Evolutionary conservation across 805 yeast genomes (phyloP).

Genomic region (Candida xiaguanensis): DNA sequence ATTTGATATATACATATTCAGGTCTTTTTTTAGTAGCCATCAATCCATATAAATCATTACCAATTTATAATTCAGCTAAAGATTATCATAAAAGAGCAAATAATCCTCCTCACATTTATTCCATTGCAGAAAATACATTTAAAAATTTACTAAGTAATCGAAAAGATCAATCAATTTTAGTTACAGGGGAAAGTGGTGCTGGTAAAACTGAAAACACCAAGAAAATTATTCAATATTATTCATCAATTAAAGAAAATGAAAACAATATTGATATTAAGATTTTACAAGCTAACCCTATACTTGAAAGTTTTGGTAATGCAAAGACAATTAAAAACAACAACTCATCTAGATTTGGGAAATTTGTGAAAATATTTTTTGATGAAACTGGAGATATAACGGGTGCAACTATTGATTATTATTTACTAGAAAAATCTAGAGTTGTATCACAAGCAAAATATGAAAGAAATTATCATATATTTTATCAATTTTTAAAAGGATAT

Average conservation of each 20-base stretch:
- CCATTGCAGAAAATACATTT: conserved; percentile 78
- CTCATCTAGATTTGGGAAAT: conserved; percentile 95
- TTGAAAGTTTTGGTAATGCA: conserved; percentile 96
- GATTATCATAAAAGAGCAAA: conserved; percentile 43
- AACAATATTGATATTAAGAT: conserved; percentile 74
- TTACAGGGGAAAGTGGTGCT: conserved; percentile 99
- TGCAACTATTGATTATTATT: conserved; percentile 92
- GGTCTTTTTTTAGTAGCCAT: conserved; percentile 94
- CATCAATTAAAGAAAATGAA: conserved; percentile 46
- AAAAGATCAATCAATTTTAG: conserved; percentile 84
- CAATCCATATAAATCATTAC: conserved; percentile 79
- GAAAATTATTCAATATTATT: conserved; percentile 86
- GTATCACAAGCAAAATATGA: conserved; percentile 70
- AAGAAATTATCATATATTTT: conserved; percentile 91
- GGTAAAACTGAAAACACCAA: conserved; percentile 98
- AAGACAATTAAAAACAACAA: conserved; percentile 92
- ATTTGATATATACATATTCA: conserved; percentile 86
- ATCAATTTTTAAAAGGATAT: conserved; percentile 75
- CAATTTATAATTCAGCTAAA: conserved; percentile 62
- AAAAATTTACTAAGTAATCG: conserved; percentile 64
- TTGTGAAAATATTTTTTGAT: conserved; percentile 79
- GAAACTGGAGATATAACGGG: conserved; percentile 66
- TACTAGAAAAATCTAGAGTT: conserved; percentile 91
- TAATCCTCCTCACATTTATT: conserved; percentile 83
- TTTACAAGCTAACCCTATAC: conserved; percentile 88